Conservation (phyloP, 2,329 filamentous ascomycete genomes). For the Chrysosphaeria jannelii region DNA sequence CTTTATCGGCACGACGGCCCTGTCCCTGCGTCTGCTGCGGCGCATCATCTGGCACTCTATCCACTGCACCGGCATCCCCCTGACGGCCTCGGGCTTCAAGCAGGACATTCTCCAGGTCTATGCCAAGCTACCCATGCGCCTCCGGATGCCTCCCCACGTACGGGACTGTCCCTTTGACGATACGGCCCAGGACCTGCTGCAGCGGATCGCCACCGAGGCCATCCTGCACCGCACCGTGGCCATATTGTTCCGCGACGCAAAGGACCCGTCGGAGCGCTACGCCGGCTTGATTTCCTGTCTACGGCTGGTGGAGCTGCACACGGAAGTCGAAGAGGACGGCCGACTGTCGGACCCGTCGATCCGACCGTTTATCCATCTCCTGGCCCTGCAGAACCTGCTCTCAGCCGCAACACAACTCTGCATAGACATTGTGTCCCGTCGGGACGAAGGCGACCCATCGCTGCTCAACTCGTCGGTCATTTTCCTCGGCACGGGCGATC, state of each 20-base stretch:
- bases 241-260: constrained; percentile 15
- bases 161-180: constrained; percentile 11
- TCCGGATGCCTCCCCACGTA: constrained; percentile 4
- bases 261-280: constrained; percentile 12
- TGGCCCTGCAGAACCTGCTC: constrained; percentile 28
- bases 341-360: constrained; percentile 10
- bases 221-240: constrained; percentile 22
- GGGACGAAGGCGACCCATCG: constrained; percentile 1
- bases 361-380: constrained; percentile 22
- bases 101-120: too few relatives aligned
- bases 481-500: too few relatives aligned
- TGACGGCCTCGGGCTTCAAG: too few relatives aligned
- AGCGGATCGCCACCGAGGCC: constrained; percentile 18
- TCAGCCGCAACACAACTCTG: constrained; percentile 30
- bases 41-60: too few relatives aligned
- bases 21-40: constrained; percentile 12
- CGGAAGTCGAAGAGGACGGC: constrained; percentile 15
- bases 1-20: too few relatives aligned
- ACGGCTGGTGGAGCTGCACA: constrained; percentile 16
- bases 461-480: too few relatives aligned
- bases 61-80: too few relatives aligned
- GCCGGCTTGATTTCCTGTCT: constrained; percentile 20
- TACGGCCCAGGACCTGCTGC: constrained; percentile 15
- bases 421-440: constrained; percentile 12
- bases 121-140: constrained; percentile 3